Evolutionary conservation across 495 filamentous ascomycete genomes (phyloP).

Genomic region (Talaromyces thailandensis): DNA sequence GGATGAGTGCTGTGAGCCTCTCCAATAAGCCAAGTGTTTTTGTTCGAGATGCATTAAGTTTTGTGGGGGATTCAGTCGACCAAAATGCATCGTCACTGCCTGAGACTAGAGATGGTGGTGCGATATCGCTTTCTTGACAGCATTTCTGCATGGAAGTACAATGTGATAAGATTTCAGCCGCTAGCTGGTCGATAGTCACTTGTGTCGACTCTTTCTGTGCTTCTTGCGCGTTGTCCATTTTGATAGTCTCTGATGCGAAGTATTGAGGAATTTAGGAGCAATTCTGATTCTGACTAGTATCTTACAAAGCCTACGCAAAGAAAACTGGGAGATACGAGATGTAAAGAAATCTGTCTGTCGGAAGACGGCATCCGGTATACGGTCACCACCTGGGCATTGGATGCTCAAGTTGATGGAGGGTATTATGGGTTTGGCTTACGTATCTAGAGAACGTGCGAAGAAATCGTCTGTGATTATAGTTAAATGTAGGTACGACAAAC

Average conservation of each 20-base stretch:
- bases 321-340: too few species aligned
- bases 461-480: too few species aligned
- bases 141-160: not conserved
- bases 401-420: too few species aligned
- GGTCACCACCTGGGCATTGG: not conserved
- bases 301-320: too few species aligned
- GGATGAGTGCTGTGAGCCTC: not conserved
- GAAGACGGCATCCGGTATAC: not conserved
- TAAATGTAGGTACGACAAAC: too few species aligned
- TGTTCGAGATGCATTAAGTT: not conserved
- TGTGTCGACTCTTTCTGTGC: not conserved
- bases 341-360: not conserved
- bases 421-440: too few species aligned
- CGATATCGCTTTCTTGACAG: not conserved
- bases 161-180: not conserved
- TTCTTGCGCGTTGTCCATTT: not conserved
- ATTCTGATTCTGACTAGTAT: not conserved
- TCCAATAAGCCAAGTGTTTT: not conserved
- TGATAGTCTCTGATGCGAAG: too few species aligned
- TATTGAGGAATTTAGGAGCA: not conserved
- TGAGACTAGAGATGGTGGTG: not conserved
- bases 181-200: not conserved
- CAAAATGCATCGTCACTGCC: not conserved
- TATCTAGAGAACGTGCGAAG: too few species aligned
- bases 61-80: not conserved